phyloP scores from a whole-genome alignment of 106 monocot genomes.

The Apostasia ramifera region DNA sequence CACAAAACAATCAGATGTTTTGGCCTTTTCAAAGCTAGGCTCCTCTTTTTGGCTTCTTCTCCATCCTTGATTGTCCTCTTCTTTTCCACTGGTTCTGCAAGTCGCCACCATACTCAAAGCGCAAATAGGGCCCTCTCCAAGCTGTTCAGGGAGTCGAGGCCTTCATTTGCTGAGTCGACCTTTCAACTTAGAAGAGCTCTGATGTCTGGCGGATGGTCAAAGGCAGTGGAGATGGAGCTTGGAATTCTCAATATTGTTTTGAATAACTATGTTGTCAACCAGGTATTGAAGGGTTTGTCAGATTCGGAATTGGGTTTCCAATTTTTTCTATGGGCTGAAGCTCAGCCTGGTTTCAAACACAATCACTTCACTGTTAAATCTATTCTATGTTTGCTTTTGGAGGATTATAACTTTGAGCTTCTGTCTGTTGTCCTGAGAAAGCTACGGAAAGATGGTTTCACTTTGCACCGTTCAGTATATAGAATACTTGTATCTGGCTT shows the following conservation, averaged over 20 bases:
- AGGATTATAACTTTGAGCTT: slow-evolving; percentile 56
- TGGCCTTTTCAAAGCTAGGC: neutral
- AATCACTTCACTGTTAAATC: slow-evolving; percentile 59
- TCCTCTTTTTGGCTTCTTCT: slow-evolving; percentile 9
- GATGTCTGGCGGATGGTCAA: slow-evolving; percentile 40
- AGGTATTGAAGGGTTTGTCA: slow-evolving; percentile 52
- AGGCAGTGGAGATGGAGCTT: slow-evolving; percentile 46
- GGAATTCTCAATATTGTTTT: slow-evolving; percentile 25
- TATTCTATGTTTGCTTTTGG: slow-evolving; percentile 38
- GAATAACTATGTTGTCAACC: slow-evolving; percentile 54
- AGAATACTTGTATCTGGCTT: slow-evolving; percentile 75
- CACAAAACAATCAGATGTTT: slow-evolving; percentile 7
- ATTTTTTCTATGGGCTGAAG: slow-evolving; percentile 75
- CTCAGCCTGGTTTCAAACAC: slow-evolving; percentile 50
- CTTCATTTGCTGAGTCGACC: slow-evolving; percentile 12
- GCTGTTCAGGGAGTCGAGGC: slow-evolving; percentile 18
- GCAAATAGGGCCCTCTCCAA: slow-evolving; percentile 11
- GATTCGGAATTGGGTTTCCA: slow-evolving; percentile 49
- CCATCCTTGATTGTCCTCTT: slow-evolving; percentile 6
- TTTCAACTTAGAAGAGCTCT: slow-evolving; percentile 22
- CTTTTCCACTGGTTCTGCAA: neutral
- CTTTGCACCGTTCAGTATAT: slow-evolving; percentile 55
- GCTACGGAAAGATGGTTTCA: slow-evolving; percentile 36
- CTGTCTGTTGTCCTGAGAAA: slow-evolving; percentile 46
- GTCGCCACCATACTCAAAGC: neutral